These are phyloP conservation scores for Sutorius eximius DNA, from an alignment of 1,284 basidiomycete species.

Conservation along the genomic window DNA sequence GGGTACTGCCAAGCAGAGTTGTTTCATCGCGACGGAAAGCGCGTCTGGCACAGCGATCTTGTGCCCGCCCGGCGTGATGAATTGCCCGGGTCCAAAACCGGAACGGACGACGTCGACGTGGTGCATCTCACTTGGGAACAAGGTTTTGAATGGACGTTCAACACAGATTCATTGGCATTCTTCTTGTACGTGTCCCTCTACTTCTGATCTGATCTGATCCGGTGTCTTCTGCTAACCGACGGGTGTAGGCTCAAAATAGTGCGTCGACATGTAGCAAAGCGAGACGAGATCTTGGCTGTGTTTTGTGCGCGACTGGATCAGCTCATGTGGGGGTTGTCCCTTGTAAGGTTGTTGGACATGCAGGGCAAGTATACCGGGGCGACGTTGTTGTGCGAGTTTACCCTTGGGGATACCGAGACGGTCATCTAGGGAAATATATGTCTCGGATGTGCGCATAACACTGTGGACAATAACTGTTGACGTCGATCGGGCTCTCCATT, in stretches of 20 bases:
- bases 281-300: constrained; percentile 45
- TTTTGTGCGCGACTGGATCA: constrained; percentile 52
- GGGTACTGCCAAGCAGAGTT: constrained; percentile 46
- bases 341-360: constrained; percentile 53
- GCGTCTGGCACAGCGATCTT: constrained; percentile 42
- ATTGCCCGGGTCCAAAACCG: constrained; percentile 19
- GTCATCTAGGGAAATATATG: background rate
- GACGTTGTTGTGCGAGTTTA: constrained; percentile 47
- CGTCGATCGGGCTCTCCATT: background rate
- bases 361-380: constrained; percentile 54
- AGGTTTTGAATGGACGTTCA: constrained; percentile 48
- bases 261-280: constrained; percentile 42
- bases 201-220: background rate
- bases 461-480: background rate
- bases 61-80: constrained; percentile 36
- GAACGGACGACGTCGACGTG: background rate
- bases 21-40: constrained; percentile 38
- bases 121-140: constrained; percentile 50
- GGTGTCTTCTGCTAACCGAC: background rate
- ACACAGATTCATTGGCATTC: constrained; percentile 51
- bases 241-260: constrained; percentile 35
- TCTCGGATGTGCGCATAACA: background rate
- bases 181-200: constrained; percentile 39
- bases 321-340: constrained; percentile 48
- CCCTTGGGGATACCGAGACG: background rate